These are phyloP conservation scores for Kwoniella shivajii DNA, from an alignment of 1,284 basidiomycete genomes.

Conservation along the genomic window DNA sequence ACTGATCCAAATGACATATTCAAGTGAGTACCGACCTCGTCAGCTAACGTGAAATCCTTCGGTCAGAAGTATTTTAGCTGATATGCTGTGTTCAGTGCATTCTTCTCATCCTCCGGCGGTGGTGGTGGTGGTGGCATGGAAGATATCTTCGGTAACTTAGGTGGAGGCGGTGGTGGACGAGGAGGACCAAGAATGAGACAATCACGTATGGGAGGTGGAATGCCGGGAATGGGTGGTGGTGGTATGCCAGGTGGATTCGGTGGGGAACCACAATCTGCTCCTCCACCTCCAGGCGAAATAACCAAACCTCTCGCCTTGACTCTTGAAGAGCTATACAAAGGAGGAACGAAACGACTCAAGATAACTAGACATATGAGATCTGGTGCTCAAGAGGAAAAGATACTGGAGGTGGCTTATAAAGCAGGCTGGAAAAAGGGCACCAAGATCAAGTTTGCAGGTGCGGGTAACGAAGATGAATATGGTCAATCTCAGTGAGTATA, in stretches of 20 bases:
- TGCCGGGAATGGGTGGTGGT: constrained; percentile 35
- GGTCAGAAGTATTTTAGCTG: constrained; percentile 4
- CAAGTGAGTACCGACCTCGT: constrained; percentile 63
- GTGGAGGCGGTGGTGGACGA: constrained; percentile 43
- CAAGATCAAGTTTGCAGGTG: constrained; percentile 82
- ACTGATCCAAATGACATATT: constrained; percentile 90
- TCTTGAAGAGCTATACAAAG: constrained; percentile 87
- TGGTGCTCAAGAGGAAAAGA: constrained; percentile 83
- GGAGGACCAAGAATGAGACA: constrained; percentile 32
- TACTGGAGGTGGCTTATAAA: constrained; percentile 83
- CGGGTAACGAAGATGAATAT: constrained; percentile 78
- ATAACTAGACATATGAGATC: constrained; percentile 72
- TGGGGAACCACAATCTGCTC: constrained; percentile 36
- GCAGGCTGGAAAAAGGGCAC: constrained; percentile 74
- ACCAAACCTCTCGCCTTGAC: constrained; percentile 82
- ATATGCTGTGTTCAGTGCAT: constrained; percentile 59
- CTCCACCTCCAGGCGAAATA: constrained; percentile 64
- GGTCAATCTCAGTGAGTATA: constrained; percentile 68
- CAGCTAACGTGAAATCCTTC: constrained; percentile 29
- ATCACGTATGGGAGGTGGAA: constrained; percentile 35
- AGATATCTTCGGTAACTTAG: constrained; percentile 10
- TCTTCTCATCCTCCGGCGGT: constrained; percentile 58
- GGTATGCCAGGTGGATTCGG: constrained; percentile 64
- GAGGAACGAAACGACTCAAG: constrained; percentile 86
- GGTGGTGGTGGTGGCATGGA: constrained; percentile 19